A percentile compares a stretch with the other conserved stretches of the same genome.
Conservation (phyloP, 345 rosid genomes). For the Firmiana major region DNA sequence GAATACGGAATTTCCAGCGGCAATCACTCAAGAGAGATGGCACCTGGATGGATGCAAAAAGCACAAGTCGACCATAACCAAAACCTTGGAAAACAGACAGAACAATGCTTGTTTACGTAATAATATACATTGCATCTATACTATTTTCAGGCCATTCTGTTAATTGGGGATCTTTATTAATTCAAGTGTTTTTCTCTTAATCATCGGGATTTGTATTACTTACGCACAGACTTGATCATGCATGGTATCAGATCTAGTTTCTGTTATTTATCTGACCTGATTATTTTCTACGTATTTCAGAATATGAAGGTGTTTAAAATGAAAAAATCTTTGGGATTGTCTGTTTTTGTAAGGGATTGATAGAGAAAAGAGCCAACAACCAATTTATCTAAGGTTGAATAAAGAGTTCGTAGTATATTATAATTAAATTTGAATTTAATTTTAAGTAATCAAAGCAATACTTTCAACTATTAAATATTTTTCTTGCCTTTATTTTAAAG, state of each 20-base stretch:
- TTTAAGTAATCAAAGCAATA: too few species aligned
- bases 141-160: neutral
- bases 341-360: neutral
- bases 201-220: neutral
- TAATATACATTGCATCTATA: neutral
- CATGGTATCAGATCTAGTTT: constrained; percentile 1
- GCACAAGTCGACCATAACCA: neutral
- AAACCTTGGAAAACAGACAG: neutral
- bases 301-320: neutral
- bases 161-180: constrained; percentile 1
- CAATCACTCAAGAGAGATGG: constrained; percentile 44
- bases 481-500: too few species aligned
- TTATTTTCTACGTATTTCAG: neutral
- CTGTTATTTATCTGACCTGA: neutral
- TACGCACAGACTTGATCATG: constrained; percentile 1
- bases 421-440: too few species aligned
- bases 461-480: too few species aligned
- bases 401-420: too few species aligned
- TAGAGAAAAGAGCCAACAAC: too few species aligned
- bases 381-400: too few species aligned
- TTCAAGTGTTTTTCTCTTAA: neutral
- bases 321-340: too few species aligned
- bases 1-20: constrained; percentile 47
- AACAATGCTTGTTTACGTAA: neutral
- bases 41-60: neutral